These are phyloP conservation scores for Paracamarosporium sp. DNA, from an alignment of 2,329 filamentous ascomycete species.

Conservation along the genomic window DNA sequence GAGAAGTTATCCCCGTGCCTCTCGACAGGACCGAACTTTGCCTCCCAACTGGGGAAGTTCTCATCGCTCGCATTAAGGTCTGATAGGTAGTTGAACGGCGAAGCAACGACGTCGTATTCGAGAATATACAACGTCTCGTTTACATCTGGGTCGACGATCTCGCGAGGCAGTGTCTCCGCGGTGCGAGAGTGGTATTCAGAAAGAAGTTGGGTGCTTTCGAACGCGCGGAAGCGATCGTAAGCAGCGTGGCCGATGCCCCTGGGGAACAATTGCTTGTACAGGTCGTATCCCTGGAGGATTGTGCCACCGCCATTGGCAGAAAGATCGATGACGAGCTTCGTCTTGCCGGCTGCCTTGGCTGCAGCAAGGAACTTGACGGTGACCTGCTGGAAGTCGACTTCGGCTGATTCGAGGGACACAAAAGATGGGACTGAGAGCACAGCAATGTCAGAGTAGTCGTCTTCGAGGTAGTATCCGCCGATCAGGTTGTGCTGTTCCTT, in stretches of 20 bases:
- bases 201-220: conserved; percentile 55
- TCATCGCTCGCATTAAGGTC: conserved; percentile 57
- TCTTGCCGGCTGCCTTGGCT: conserved; percentile 60
- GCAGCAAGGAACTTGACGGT: conserved; percentile 51
- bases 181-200: conserved; percentile 48
- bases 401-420: conserved; percentile 36
- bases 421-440: conserved; percentile 55
- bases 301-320: conserved; percentile 65
- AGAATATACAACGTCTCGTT: conserved; percentile 47
- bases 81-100: conserved; percentile 56
- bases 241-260: conserved; percentile 55
- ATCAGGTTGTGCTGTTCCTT: conserved; percentile 52
- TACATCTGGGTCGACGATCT: conserved; percentile 24
- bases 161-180: conserved; percentile 40
- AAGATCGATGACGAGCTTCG: conserved; percentile 66
- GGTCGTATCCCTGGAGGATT: conserved; percentile 66
- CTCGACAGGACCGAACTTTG: conserved; percentile 55
- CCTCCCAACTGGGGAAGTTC: conserved; percentile 54
- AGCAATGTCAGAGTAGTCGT: conserved; percentile 54
- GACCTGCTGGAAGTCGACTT: conserved; percentile 49
- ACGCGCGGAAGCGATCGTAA: conserved; percentile 59
- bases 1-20: conserved; percentile 62
- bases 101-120: conserved; percentile 44
- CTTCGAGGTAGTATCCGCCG: conserved; percentile 55
- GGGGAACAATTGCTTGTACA: conserved; percentile 66